Evolutionary conservation across 257 asterid genomes (phyloP).

Genomic region (Plantago ovata): DNA sequence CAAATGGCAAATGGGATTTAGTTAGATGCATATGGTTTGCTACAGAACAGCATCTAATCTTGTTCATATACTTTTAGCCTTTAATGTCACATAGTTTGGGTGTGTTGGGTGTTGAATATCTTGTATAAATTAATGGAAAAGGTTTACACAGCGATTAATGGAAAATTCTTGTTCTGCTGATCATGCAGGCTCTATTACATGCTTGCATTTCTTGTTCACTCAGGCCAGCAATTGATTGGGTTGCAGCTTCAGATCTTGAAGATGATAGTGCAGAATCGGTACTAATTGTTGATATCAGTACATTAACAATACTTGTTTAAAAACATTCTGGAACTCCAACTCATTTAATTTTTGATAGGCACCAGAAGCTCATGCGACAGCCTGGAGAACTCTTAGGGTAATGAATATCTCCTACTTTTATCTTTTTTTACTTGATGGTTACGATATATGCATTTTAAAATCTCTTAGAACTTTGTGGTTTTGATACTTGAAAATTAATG

Average conservation of each 20-base stretch:
- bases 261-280: constrained; percentile 71
- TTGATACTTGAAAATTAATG: too few relatives aligned
- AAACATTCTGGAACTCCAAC: constrained; percentile 15
- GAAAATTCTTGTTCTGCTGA: constrained; percentile 13
- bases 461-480: too few relatives aligned
- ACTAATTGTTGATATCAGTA: constrained; percentile 13
- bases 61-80: too few relatives aligned
- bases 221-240: constrained; percentile 88
- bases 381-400: constrained; percentile 87
- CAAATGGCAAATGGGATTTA: too few relatives aligned
- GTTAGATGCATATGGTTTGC: too few relatives aligned
- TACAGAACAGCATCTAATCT: too few relatives aligned
- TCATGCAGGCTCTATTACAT: constrained; percentile 85
- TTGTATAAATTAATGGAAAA: background rate
- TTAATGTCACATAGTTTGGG: background rate
- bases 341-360: constrained; percentile 41
- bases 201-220: constrained; percentile 85
- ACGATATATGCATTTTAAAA: too few relatives aligned
- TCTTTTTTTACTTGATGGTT: background rate
- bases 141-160: background rate
- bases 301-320: constrained; percentile 12
- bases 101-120: background rate
- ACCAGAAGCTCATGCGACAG: constrained; percentile 76
- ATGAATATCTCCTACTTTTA: constrained; percentile 5
- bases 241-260: constrained; percentile 99